Evolutionary conservation across 2,329 filamentous ascomycete genomes (phyloP).

Genomic region (Pseudogymnoascus sp.): DNA sequence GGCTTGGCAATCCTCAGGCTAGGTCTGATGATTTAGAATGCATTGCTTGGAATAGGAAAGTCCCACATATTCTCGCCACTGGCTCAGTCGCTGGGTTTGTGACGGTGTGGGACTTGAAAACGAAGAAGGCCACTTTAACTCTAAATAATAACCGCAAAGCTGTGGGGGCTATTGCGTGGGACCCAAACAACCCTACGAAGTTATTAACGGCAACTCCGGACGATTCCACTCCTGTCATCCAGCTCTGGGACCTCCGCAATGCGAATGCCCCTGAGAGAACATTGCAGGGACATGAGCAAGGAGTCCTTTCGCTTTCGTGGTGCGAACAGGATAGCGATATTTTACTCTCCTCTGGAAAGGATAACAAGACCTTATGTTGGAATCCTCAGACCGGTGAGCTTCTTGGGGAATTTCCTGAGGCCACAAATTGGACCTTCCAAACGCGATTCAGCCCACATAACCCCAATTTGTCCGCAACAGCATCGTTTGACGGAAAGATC

Average conservation of each 20-base stretch:
- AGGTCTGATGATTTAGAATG: constrained; percentile 94
- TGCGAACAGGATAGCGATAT: constrained; percentile 84
- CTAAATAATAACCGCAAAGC: constrained; percentile 90
- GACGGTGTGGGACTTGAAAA: constrained; percentile 97
- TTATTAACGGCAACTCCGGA: constrained; percentile 86
- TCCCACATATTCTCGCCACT: constrained; percentile 90
- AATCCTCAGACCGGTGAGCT: constrained; percentile 85
- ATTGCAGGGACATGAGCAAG: constrained; percentile 86
- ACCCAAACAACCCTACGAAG: constrained; percentile 90
- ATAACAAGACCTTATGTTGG: constrained; percentile 93
- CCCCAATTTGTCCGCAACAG: constrained; percentile 84
- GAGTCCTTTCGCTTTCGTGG: constrained; percentile 91
- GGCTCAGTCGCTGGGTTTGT: constrained; percentile 91
- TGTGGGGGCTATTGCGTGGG: constrained; percentile 94
- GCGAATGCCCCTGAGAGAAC: constrained; percentile 88
- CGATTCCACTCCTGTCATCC: constrained; percentile 78
- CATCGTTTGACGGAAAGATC: constrained; percentile 96
- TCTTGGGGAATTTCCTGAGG: constrained; percentile 89
- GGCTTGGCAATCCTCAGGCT: constrained; percentile 78
- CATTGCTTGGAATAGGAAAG: constrained; percentile 97
- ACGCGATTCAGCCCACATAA: constrained; percentile 92
- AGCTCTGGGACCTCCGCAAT: constrained; percentile 92
- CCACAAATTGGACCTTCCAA: constrained; percentile 99
- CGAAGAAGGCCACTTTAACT: constrained; percentile 93
- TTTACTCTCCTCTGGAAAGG: constrained; percentile 88